A percentile compares a stretch with the other conserved stretches of the same genome.
phyloP scores from a whole-genome alignment of 2,329 filamentous ascomycete species.

The Orbilia brochopaga region DNA sequence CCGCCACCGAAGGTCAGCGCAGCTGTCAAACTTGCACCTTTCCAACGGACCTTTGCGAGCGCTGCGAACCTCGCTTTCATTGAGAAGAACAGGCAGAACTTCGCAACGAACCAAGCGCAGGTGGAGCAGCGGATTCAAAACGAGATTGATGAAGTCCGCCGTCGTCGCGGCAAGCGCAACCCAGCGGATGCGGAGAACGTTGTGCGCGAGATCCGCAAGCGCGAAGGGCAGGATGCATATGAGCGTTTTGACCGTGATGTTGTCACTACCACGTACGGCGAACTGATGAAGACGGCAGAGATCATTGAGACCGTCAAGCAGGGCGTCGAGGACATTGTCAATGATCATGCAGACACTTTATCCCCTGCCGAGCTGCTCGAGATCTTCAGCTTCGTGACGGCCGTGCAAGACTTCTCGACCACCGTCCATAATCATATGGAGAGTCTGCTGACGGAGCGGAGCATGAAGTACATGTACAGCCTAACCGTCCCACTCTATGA shows the following conservation, averaged over 20 bases:
- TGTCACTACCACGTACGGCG: slow-evolving; percentile 36
- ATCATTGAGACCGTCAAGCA: slow-evolving; percentile 45
- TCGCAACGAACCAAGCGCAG: slow-evolving; percentile 24
- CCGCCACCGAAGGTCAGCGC: slow-evolving; percentile 37
- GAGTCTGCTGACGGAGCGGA: slow-evolving; percentile 42
- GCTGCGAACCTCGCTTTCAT: slow-evolving; percentile 36
- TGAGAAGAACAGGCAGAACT: slow-evolving; percentile 35
- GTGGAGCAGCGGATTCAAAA: slow-evolving; percentile 38
- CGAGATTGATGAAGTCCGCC: slow-evolving; percentile 46
- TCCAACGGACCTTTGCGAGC: slow-evolving; percentile 35
- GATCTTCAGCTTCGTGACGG: slow-evolving; percentile 41
- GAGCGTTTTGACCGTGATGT: slow-evolving; percentile 48
- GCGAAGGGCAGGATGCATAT: slow-evolving; percentile 40
- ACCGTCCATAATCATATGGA: slow-evolving; percentile 48
- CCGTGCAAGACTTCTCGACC: slow-evolving; percentile 43
- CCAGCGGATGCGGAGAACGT: slow-evolving; percentile 40
- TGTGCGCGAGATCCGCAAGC: slow-evolving; percentile 44
- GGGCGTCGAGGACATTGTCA: slow-evolving; percentile 40
- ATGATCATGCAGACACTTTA: slow-evolving; percentile 22
- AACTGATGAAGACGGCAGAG: slow-evolving; percentile 42
- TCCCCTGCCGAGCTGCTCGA: slow-evolving; percentile 28
- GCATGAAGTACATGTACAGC: slow-evolving; percentile 50
- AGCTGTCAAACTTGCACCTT: slow-evolving; percentile 37
- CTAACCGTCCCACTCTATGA: slow-evolving; percentile 44
- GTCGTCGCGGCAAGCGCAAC: slow-evolving; percentile 44